Percentiles rank a stretch among this genome's conserved stretches.
phyloP scores from a whole-genome alignment of 805 yeast species.

The Candida montana region DNA sequence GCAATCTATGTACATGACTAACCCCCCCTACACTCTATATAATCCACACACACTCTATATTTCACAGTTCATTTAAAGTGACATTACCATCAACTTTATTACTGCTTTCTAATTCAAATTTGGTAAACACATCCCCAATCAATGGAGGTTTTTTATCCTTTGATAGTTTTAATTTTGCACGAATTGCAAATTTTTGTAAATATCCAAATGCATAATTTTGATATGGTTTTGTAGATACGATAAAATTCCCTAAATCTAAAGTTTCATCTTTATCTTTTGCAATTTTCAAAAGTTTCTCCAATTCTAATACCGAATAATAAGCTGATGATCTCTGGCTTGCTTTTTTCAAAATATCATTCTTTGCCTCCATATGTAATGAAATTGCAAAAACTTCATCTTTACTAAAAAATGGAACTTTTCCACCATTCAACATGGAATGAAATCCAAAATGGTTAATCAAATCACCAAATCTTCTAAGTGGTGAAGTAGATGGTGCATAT shows the following conservation, averaged over 20 bases:
- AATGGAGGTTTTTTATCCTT: constrained; percentile 27
- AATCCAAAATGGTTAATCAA: constrained; percentile 76
- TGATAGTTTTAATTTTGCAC: constrained; percentile 27
- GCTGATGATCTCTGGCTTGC: constrained; percentile 26
- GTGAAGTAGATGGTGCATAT: constrained; percentile 82
- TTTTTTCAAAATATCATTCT: constrained; percentile 34
- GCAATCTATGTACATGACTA: too few relatives aligned
- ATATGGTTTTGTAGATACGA: constrained; percentile 38
- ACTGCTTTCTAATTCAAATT: constrained; percentile 35
- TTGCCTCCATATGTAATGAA: constrained; percentile 39
- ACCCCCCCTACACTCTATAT: too few relatives aligned
- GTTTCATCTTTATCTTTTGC: constrained; percentile 3
- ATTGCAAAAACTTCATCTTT: constrained; percentile 31
- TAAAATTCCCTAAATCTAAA: constrained; percentile 25
- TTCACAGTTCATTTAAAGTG: constrained; percentile 22
- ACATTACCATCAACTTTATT: constrained; percentile 41
- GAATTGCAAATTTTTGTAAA: constrained; percentile 26
- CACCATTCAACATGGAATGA: constrained; percentile 36
- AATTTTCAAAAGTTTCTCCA: constrained; percentile 15
- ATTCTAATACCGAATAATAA: constrained; percentile 33
- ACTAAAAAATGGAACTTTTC: constrained; percentile 25
- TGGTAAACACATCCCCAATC: constrained; percentile 39
- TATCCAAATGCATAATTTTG: constrained; percentile 31
- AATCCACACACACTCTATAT: too few relatives aligned
- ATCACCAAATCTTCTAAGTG: constrained; percentile 80